Conservation (phyloP, 768 basidiomycete genomes). For the Pulveroboletus sp. region DNA sequence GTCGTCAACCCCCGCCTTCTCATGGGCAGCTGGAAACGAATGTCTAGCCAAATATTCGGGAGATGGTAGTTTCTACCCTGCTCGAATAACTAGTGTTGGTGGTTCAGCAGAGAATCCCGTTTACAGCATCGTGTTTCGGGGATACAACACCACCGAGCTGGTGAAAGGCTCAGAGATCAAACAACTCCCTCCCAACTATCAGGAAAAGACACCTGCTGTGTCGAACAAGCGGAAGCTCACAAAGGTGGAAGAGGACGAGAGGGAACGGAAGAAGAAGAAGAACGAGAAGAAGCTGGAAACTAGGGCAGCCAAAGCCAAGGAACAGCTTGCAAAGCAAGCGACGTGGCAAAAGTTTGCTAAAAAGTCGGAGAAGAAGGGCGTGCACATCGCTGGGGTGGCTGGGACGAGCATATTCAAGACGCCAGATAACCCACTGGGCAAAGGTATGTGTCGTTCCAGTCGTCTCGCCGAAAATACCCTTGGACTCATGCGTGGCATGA, state of each 20-base stretch:
- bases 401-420: constrained; percentile 95
- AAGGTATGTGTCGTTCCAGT: constrained; percentile 50
- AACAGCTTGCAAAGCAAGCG: constrained; percentile 77
- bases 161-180: constrained; percentile 72
- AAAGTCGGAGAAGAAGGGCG: constrained; percentile 90
- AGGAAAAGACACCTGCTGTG: constrained; percentile 35
- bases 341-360: constrained; percentile 95
- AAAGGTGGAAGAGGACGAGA: constrained; percentile 81
- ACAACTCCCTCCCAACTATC: constrained; percentile 56
- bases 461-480: neutral
- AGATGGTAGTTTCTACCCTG: constrained; percentile 85
- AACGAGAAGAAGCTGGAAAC: constrained; percentile 90
- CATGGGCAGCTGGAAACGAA: constrained; percentile 81
- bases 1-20: constrained; percentile 45
- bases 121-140: constrained; percentile 88
- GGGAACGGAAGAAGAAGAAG: constrained; percentile 89
- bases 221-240: constrained; percentile 73
- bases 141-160: constrained; percentile 87
- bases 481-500: constrained; percentile 15
- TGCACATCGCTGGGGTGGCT: constrained; percentile 81
- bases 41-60: constrained; percentile 82
- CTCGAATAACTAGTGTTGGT: constrained; percentile 79
- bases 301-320: constrained; percentile 81
- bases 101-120: constrained; percentile 79
- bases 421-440: constrained; percentile 85